Conservation (phyloP, 2,329 filamentous ascomycete species). For the Gnomoniopsis sp. region DNA sequence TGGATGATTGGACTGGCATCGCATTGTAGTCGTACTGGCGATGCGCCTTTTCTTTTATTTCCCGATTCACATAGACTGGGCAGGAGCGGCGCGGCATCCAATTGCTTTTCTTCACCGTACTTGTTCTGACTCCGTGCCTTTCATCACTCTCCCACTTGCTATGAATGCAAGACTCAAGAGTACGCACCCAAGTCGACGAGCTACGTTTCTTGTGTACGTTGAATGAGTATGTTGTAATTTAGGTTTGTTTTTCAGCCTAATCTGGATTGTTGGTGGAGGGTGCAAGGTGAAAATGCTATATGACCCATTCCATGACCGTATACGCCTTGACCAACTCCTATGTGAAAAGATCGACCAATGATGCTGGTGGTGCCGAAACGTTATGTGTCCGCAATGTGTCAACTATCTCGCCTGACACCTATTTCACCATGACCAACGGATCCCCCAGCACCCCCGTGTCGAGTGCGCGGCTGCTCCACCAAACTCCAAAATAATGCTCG, state of each 20-base stretch:
- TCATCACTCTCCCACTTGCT: too few species aligned
- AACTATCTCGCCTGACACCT: background rate
- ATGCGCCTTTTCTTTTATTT: constrained; percentile 14
- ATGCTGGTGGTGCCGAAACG: background rate
- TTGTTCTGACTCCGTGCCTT: background rate
- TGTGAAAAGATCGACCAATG: background rate
- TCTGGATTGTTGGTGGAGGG: background rate
- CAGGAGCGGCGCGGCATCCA: constrained; percentile 19
- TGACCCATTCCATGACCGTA: background rate
- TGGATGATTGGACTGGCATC: constrained; percentile 7
- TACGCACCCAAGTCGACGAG: too few species aligned
- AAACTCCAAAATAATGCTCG: background rate
- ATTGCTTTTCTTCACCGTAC: constrained; percentile 11
- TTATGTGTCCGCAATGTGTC: background rate
- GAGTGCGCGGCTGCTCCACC: background rate
- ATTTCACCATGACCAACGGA: background rate
- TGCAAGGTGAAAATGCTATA: background rate
- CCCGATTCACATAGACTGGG: constrained; percentile 25
- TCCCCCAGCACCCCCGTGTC: background rate
- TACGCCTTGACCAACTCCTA: background rate
- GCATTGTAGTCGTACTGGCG: constrained; percentile 8
- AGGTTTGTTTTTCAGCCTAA: background rate
- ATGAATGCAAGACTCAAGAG: background rate
- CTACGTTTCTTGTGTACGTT: background rate
- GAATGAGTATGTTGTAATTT: background rate